These are phyloP conservation scores for Sporobolomyces pararoseus DNA, from an alignment of 768 basidiomycete genomes.

Conservation along the genomic window DNA sequence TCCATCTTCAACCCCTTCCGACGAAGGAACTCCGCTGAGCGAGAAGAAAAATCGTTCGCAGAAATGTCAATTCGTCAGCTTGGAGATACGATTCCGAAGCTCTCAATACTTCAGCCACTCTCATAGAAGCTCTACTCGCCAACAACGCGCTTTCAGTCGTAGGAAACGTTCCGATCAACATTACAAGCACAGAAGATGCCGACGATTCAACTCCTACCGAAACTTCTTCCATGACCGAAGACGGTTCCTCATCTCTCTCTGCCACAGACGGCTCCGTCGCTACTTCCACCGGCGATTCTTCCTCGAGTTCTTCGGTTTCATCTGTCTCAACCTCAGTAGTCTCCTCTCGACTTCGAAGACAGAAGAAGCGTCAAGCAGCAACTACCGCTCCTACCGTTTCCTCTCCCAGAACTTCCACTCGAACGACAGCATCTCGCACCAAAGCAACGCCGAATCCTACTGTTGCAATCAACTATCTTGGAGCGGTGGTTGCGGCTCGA, in stretches of 20 bases:
- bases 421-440: constrained; percentile 21
- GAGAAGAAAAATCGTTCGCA: neutral
- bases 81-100: constrained; percentile 47
- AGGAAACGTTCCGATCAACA: constrained; percentile 29
- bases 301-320: neutral
- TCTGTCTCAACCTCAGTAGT: too few species aligned
- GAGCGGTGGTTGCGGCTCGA: constrained; percentile 61
- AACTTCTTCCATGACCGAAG: constrained; percentile 8
- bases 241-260: neutral
- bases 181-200: neutral
- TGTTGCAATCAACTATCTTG: constrained; percentile 23
- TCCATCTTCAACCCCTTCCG: too few species aligned
- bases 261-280: neutral
- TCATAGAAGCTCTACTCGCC: constrained; percentile 53
- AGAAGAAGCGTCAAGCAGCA: neutral
- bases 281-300: neutral
- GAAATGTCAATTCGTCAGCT: constrained; percentile 26
- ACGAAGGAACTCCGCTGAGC: neutral
- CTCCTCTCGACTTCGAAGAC: neutral
- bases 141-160: constrained; percentile 20
- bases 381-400: neutral
- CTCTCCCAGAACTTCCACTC: constrained; percentile 25
- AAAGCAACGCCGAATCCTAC: neutral
- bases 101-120: constrained; percentile 51
- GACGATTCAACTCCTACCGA: neutral